Conservation (phyloP, 768 basidiomycete species). For the Auricularia cornea region DNA sequence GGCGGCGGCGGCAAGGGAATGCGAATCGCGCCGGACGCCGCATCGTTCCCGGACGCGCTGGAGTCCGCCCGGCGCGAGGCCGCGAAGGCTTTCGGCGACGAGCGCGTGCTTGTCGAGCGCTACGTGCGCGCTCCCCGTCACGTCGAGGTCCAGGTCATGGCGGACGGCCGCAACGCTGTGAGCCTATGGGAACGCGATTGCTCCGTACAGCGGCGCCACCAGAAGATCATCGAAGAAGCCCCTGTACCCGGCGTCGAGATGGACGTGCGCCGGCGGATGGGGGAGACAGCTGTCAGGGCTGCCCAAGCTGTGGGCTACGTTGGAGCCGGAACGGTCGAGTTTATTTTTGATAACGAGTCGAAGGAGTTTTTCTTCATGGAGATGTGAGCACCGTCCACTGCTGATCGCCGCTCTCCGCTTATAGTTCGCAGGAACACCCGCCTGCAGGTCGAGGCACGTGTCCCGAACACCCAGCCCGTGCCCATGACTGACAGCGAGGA, state of each 20-base stretch:
- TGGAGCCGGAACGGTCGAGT: slow-evolving; percentile 92
- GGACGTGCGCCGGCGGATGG: slow-evolving; percentile 71
- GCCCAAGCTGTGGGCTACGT: slow-evolving; percentile 87
- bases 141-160: slow-evolving; percentile 93
- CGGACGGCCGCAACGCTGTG: slow-evolving; percentile 73
- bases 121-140: slow-evolving; percentile 83
- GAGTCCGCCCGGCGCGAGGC: slow-evolving; percentile 87
- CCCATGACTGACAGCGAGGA: no score
- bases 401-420: not conserved
- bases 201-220: slow-evolving; percentile 84
- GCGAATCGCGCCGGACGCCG: slow-evolving; percentile 64
- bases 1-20: slow-evolving; percentile 96
- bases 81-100: slow-evolving; percentile 78
- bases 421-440: slow-evolving; percentile 64
- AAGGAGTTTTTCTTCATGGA: slow-evolving; percentile 91
- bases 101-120: slow-evolving; percentile 80
- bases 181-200: slow-evolving; percentile 95
- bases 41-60: slow-evolving; percentile 71
- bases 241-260: slow-evolving; percentile 82
- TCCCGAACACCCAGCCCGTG: no score
- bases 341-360: slow-evolving; percentile 91
- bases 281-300: slow-evolving; percentile 85
- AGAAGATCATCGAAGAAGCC: slow-evolving; percentile 95
- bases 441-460: slow-evolving; percentile 60
- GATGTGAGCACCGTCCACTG: slow-evolving; percentile 47